Evolutionary conservation across 257 asterid genomes (phyloP), one percentile per base, ranked within the genome.

Genomic region (Coffea canephora): DNA sequence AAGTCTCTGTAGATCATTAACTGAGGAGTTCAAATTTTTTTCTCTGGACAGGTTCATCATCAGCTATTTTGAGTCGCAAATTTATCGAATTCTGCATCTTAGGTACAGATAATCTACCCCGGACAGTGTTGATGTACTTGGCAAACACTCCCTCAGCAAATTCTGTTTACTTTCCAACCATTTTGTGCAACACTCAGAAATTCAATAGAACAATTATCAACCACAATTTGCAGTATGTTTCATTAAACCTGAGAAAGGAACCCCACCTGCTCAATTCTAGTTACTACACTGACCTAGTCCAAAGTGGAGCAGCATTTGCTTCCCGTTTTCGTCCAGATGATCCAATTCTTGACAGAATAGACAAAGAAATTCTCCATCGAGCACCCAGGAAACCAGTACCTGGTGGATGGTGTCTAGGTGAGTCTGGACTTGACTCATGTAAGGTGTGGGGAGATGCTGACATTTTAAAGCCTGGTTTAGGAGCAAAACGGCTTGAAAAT

Each of bases 391-490:
- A 85, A 71, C 89, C 95, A 0, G 94, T 88, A 19, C 90, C 97
- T 0, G 97, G 98, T 41, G 99, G 99, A 21, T 95, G 99, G 99
- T 95, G 99, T 84, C 84, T 95, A 69, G 99, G 95, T 14, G 90
- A 89, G 6, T 39, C 87, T 67, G 77, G 46, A 27, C 79, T 79
- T 25, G 89, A 87, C 66, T 70, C 49, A 25, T 96, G 98, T 84
- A 31, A 79, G 45, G 75, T 86, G 43, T 96, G 97, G 98, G 99
- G 97, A 59, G 99, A 95, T 73, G 92, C 96, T 8, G 88, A 89
- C 45, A 92, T 93, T 72, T 84, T 95, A 88, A 87, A 84, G 79
- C 99, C 99, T 48, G 93, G 98, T 10, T 80, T 74, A 8, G 95
- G 97, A 43, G 88, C 94, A 25, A 88, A 74, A 66, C 86, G 96